Conservation (phyloP, 305 asterid genomes). For the Fraxinus paxiana region DNA sequence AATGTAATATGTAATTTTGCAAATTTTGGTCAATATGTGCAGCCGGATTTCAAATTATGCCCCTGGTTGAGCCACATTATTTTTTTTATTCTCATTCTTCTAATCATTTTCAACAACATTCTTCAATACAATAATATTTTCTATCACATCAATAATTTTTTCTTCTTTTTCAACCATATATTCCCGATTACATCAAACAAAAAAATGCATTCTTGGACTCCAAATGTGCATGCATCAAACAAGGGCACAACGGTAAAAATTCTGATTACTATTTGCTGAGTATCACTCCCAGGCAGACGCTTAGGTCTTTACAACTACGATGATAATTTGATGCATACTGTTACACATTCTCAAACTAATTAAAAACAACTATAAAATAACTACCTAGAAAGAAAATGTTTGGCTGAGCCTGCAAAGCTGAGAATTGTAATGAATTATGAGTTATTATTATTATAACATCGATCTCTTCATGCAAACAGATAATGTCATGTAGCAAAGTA, state of each 20-base stretch:
- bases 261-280: not conserved
- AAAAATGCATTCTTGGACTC: too few relatives aligned
- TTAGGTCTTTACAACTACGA: constrained; percentile 21
- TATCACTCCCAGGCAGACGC: not conserved
- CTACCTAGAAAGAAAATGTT: constrained; percentile 14
- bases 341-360: not conserved
- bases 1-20: not conserved
- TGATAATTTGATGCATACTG: not conserved
- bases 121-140: too few relatives aligned
- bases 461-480: constrained; percentile 20
- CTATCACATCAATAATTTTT: too few relatives aligned
- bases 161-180: too few relatives aligned
- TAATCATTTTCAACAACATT: too few relatives aligned
- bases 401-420: not conserved
- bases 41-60: not conserved
- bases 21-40: not conserved
- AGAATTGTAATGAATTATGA: constrained; percentile 17
- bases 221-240: too few relatives aligned
- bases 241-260: not conserved
- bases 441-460: constrained; percentile 7
- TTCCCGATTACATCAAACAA: too few relatives aligned
- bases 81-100: too few relatives aligned
- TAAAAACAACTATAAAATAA: constrained; percentile 16
- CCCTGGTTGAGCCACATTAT: too few relatives aligned
- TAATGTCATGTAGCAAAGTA: constrained; percentile 5